Evolutionary conservation across 371 early-diverging fungal species (phyloP), one percentile per base, ranked within the genome.

Genomic region (Actinomortierella wolfii): DNA sequence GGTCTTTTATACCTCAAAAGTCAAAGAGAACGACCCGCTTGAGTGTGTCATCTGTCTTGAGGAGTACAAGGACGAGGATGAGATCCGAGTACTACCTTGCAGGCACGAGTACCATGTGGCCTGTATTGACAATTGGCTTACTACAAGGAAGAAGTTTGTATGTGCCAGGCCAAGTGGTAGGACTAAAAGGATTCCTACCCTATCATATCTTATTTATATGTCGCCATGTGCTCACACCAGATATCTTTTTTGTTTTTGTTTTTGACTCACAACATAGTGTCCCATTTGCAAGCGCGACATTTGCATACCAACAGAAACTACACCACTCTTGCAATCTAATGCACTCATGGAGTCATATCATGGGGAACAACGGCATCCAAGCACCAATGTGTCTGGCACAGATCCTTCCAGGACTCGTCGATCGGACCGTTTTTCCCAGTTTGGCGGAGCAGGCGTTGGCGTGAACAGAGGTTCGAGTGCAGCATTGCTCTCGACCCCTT

Each of bases 21-120:
- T 67, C 8, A 61, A 75, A 51, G 83, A 81, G 51, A 84, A 84
- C 53, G 93, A 91, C 44, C 85, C 88, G 7, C 85, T 86, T 21
- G 91, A 90, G 47, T 99, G 99, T 71, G 91, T 91, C 25, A 94
- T 99, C 26, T 99, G 99, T 78, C 80, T 98, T 43, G 92, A 92
- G 39, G 94, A 93, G 49, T 97, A 89, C 77, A 79, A 82, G 21
- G 84, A 86, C 28, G 89, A 88, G 17, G 92, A 93, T 18, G 79
- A 83, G 50, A 67, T 97, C 42, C 78, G 97, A 4, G 80, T 88
- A 6, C 79, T 99, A 47, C 90, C 90, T 0, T 99, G 99, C 78
- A 79, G 78, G 39, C 99, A 99, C 76, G 84, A 84, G 51, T 99
- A 93, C 78, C 99, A 99, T 71, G 79, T 83, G 25, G 81, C 80